phyloP scores from a whole-genome alignment of 148 eudicot species.

The Oxyria digyna region DNA sequence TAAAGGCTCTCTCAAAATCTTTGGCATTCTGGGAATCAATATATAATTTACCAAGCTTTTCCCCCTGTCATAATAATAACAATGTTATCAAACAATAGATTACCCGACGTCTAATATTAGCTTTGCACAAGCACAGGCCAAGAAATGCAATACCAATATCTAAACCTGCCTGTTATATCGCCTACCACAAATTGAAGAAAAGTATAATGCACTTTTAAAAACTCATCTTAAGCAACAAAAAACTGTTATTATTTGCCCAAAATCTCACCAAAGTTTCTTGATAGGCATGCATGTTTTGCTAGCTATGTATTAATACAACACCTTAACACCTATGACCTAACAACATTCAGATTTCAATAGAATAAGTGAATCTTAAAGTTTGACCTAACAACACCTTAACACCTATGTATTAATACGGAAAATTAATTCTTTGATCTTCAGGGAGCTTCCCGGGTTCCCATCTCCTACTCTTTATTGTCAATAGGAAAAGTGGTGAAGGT shows the following conservation, averaged over 20 bases:
- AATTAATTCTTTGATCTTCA: not conserved
- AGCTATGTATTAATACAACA: not conserved
- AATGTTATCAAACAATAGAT: not conserved
- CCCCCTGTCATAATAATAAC: constrained; percentile 35
- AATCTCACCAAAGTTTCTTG: not conserved
- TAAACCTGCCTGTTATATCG: not conserved
- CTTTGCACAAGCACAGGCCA: not conserved
- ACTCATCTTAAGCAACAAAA: not conserved
- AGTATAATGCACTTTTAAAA: not conserved
- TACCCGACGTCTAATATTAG: not conserved
- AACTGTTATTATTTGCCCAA: not conserved
- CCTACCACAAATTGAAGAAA: not conserved
- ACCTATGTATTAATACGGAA: not conserved
- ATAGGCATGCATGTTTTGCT: not conserved
- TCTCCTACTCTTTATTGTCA: not conserved
- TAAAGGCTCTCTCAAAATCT: constrained; percentile 79
- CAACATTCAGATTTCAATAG: not conserved
- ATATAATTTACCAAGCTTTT: constrained; percentile 52
- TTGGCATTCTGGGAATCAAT: constrained; percentile 72
- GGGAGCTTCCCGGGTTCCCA: not conserved
- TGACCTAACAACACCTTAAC: too few species aligned
- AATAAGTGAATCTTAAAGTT: not conserved
- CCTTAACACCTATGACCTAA: not conserved
- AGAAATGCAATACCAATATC: not conserved
- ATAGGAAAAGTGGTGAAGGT: not conserved